Percentiles rank a stretch among this genome's conserved stretches.
phyloP scores from a whole-genome alignment of 1,139 yeast genomes.

The Taiozyma onychis region DNA sequence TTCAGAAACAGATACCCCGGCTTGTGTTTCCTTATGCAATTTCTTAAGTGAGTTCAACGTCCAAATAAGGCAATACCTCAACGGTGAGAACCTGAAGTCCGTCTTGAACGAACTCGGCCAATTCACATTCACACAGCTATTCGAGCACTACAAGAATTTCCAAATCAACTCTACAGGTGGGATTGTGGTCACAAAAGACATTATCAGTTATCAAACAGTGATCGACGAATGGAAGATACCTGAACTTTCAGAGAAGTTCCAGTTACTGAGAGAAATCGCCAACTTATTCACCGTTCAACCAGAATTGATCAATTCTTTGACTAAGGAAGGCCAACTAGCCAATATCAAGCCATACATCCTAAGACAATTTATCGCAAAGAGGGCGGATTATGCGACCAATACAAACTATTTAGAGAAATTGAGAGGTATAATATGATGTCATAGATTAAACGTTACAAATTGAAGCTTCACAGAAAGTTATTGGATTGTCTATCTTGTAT shows the following conservation, averaged over 20 bases:
- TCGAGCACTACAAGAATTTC: constrained; percentile 72
- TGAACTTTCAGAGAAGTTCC: constrained; percentile 63
- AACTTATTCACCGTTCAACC: constrained; percentile 81
- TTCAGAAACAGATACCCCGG: constrained; percentile 57
- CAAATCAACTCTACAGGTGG: constrained; percentile 82
- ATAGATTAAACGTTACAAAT: background rate
- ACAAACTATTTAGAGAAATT: constrained; percentile 49
- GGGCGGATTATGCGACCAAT: constrained; percentile 54
- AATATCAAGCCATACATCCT: constrained; percentile 61
- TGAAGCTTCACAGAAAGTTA: background rate
- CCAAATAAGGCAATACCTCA: constrained; percentile 34
- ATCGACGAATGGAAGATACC: constrained; percentile 68
- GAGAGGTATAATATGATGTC: constrained; percentile 15
- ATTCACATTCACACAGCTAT: constrained; percentile 50
- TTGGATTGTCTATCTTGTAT: background rate
- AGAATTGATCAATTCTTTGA: constrained; percentile 66
- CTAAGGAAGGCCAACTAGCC: constrained; percentile 77
- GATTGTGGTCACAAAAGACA: constrained; percentile 76
- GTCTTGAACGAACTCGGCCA: constrained; percentile 57
- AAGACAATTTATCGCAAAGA: constrained; percentile 62
- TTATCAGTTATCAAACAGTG: constrained; percentile 68
- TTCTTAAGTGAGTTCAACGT: constrained; percentile 44
- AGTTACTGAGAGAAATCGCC: constrained; percentile 73
- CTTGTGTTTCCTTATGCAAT: constrained; percentile 59
- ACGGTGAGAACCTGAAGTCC: constrained; percentile 47